Evolutionary conservation across 176 grass and related monocot genomes (phyloP).

Genomic region (Cymbopogon citratus): DNA sequence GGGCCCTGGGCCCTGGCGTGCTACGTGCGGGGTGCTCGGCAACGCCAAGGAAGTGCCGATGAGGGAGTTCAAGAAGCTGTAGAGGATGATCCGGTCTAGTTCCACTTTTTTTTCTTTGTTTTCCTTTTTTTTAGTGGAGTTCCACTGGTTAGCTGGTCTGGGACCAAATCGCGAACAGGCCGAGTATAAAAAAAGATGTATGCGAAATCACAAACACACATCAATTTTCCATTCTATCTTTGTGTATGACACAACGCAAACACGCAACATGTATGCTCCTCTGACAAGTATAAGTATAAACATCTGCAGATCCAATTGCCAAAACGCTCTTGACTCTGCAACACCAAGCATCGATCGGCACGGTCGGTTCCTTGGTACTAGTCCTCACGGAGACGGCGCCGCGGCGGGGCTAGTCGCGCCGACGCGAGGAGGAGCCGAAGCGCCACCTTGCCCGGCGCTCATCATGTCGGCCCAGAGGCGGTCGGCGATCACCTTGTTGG

Average conservation of each 20-base stretch:
- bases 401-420: neutral
- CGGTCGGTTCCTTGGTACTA: neutral
- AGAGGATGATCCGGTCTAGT: too few species aligned
- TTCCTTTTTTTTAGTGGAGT: too few species aligned
- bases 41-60: too few species aligned
- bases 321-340: neutral
- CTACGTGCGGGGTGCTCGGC: too few species aligned
- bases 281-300: neutral
- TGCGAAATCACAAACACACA: too few species aligned
- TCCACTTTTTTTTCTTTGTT: too few species aligned
- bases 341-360: neutral
- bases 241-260: neutral
- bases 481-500: slow-evolving; percentile 77
- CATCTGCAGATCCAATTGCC: neutral
- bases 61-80: too few species aligned
- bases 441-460: neutral
- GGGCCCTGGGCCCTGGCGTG: too few species aligned
- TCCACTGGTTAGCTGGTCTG: too few species aligned
- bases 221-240: neutral
- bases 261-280: neutral
- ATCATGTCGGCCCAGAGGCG: slow-evolving; percentile 47
- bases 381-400: slow-evolving; percentile 15
- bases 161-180: too few species aligned
- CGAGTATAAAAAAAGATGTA: too few species aligned
- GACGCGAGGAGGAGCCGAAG: neutral